These are phyloP conservation scores for Gynostemma pentaphyllum DNA, from an alignment of 306 rosid genomes.

Conservation along the genomic window DNA sequence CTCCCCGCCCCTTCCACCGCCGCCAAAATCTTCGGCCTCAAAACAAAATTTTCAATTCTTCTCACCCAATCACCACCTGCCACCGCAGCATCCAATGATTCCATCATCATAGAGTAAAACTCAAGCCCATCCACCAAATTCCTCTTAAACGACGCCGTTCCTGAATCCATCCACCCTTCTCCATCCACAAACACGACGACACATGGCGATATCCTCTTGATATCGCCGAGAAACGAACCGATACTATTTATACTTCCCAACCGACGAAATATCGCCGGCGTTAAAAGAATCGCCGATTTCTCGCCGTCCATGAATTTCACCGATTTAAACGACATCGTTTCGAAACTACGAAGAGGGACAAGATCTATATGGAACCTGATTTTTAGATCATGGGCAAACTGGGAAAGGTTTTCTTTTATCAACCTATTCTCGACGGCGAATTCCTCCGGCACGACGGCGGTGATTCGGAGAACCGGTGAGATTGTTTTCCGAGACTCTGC, in stretches of 20 bases:
- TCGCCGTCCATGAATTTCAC: constrained; percentile 61
- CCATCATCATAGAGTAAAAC: constrained; percentile 61
- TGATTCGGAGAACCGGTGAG: constrained; percentile 46
- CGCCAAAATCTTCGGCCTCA: constrained; percentile 48
- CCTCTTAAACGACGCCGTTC: constrained; percentile 44
- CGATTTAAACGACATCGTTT: constrained; percentile 44
- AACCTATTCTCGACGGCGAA: constrained; percentile 46
- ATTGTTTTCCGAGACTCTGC: constrained; percentile 21
- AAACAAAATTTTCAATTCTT: constrained; percentile 42
- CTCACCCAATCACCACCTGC: constrained; percentile 43
- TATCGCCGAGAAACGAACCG: constrained; percentile 30
- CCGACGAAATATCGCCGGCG: constrained; percentile 58
- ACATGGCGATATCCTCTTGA: constrained; percentile 43
- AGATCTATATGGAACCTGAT: constrained; percentile 58
- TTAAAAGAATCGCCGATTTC: constrained; percentile 48
- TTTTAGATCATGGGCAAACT: constrained; percentile 66
- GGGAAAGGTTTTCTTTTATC: constrained; percentile 44
- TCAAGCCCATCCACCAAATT: constrained; percentile 45
- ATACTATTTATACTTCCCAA: constrained; percentile 21
- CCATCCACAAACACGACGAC: constrained; percentile 61
- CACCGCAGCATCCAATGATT: constrained; percentile 56
- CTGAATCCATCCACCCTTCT: constrained; percentile 48
- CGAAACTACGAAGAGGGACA: constrained; percentile 36
- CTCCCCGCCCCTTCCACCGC: constrained; percentile 50
- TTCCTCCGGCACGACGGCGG: constrained; percentile 61